Evolutionary conservation across 1,284 basidiomycete genomes (phyloP).

Genomic region (Inonotus obliquus): DNA sequence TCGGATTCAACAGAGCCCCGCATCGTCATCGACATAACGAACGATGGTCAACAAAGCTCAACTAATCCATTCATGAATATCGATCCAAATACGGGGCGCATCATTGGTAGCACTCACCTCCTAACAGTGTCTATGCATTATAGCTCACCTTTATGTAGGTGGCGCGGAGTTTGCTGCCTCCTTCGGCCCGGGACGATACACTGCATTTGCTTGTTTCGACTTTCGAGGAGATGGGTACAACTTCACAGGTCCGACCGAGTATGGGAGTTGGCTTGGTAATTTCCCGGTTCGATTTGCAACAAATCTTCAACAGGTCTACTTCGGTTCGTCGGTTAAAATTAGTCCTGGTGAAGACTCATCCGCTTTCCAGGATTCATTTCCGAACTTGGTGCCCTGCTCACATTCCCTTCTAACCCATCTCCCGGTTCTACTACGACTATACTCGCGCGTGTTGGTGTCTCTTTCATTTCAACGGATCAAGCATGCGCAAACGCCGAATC

Average conservation of each 20-base stretch:
- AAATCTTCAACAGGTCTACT: slow-evolving; percentile 29
- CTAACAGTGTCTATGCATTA: neutral
- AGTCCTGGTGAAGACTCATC: neutral
- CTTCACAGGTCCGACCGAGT: slow-evolving; percentile 41
- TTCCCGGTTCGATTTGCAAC: slow-evolving; percentile 44
- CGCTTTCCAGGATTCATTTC: slow-evolving; percentile 29
- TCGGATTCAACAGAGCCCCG: slow-evolving; percentile 18
- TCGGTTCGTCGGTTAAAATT: slow-evolving; percentile 6
- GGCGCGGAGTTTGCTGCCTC: slow-evolving; percentile 41
- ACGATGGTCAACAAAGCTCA: slow-evolving; percentile 19
- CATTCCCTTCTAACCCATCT: slow-evolving; percentile 38
- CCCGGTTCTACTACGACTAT: slow-evolving; percentile 34
- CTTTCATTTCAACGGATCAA: slow-evolving; percentile 53
- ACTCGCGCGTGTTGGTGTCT: slow-evolving; percentile 52
- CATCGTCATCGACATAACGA: slow-evolving; percentile 22
- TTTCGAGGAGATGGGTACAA: slow-evolving; percentile 52
- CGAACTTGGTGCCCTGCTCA: slow-evolving; percentile 48
- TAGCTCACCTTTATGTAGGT: slow-evolving; percentile 21
- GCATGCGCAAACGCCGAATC: slow-evolving; percentile 56
- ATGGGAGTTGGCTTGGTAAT: slow-evolving; percentile 50
- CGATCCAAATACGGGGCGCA: slow-evolving; percentile 15
- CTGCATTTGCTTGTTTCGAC: slow-evolving; percentile 55
- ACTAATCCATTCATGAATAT: slow-evolving; percentile 19
- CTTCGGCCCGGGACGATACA: slow-evolving; percentile 52
- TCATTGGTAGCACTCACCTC: slow-evolving; percentile 1